Evolutionary conservation across 164 flowering plant genomes (phyloP).

Genomic region (Buxus sempervirens): DNA sequence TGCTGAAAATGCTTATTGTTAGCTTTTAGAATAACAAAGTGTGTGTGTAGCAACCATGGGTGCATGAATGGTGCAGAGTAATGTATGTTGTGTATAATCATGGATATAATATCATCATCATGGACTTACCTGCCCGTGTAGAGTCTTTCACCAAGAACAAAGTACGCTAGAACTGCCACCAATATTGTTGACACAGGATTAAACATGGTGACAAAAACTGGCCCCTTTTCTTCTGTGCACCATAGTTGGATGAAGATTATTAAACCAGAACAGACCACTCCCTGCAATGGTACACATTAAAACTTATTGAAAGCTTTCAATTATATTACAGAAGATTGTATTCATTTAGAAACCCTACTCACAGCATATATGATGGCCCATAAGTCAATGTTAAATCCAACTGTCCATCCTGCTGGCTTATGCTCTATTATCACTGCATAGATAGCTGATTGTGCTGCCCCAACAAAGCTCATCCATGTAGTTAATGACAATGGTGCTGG

Average conservation of each 20-base stretch:
- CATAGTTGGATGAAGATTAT: constrained; percentile 61
- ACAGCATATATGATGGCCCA: constrained; percentile 64
- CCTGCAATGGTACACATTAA: constrained; percentile 41
- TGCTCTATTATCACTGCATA: constrained; percentile 46
- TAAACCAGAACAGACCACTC: constrained; percentile 59
- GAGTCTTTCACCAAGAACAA: constrained; percentile 60
- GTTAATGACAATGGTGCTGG: constrained; percentile 81
- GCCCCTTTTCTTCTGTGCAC: constrained; percentile 72
- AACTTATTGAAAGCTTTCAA: neutral
- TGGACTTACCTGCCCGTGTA: constrained; percentile 59
- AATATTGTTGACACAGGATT: constrained; percentile 67
- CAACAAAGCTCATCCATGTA: constrained; percentile 78
- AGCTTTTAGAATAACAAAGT: neutral
- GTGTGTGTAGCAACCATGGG: neutral
- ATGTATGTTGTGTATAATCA: neutral
- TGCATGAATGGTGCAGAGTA: neutral
- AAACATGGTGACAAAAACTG: constrained; percentile 86
- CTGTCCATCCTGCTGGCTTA: constrained; percentile 51
- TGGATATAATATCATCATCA: neutral
- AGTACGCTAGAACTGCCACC: constrained; percentile 63
- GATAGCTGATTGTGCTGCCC: constrained; percentile 79
- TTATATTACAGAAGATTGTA: neutral
- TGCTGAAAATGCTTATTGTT: constrained; percentile 34
- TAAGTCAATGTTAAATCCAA: constrained; percentile 60
- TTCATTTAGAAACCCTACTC: constrained; percentile 21